phyloP scores from a whole-genome alignment of 352 stramenopile species.

The Phytophthora pisi region DNA sequence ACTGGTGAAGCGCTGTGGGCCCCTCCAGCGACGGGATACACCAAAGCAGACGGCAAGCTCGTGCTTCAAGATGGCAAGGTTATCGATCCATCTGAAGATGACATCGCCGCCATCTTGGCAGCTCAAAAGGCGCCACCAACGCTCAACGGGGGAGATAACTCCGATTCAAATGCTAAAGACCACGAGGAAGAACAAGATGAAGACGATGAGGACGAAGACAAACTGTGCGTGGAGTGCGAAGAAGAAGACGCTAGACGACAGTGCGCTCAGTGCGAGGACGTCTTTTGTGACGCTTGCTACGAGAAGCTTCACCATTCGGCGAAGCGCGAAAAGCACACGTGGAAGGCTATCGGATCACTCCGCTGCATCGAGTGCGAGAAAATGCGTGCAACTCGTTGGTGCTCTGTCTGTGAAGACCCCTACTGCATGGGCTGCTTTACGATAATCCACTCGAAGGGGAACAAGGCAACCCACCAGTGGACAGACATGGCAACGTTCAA shows the following conservation, averaged over 20 bases:
- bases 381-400: slow-evolving; percentile 84
- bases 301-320: slow-evolving; percentile 72
- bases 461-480: slow-evolving; percentile 76
- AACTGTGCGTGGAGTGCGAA: slow-evolving; percentile 80
- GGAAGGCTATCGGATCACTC: slow-evolving; percentile 71
- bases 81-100: slow-evolving; percentile 53
- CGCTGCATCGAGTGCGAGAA: slow-evolving; percentile 89
- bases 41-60: slow-evolving; percentile 64
- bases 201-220: slow-evolving; percentile 62
- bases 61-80: slow-evolving; percentile 75
- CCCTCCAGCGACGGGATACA: slow-evolving; percentile 72
- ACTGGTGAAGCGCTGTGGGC: slow-evolving; percentile 76
- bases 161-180: slow-evolving; percentile 1
- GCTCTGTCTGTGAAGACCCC: slow-evolving; percentile 71
- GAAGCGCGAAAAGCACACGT: slow-evolving; percentile 80
- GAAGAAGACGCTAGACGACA: slow-evolving; percentile 69
- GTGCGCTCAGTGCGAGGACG: slow-evolving; percentile 79
- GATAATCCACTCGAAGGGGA: slow-evolving; percentile 85
- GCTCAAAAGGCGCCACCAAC: slow-evolving; percentile 25
- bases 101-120: slow-evolving; percentile 37
- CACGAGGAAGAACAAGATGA: slow-evolving; percentile 28
- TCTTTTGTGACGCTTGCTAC: slow-evolving; percentile 81
- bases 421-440: slow-evolving; percentile 85
- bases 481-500: slow-evolving; percentile 71
- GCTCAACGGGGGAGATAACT: slow-evolving; percentile 9